Conservation (phyloP, 164 flowering plant genomes). For the Liriodendron chinense region DNA sequence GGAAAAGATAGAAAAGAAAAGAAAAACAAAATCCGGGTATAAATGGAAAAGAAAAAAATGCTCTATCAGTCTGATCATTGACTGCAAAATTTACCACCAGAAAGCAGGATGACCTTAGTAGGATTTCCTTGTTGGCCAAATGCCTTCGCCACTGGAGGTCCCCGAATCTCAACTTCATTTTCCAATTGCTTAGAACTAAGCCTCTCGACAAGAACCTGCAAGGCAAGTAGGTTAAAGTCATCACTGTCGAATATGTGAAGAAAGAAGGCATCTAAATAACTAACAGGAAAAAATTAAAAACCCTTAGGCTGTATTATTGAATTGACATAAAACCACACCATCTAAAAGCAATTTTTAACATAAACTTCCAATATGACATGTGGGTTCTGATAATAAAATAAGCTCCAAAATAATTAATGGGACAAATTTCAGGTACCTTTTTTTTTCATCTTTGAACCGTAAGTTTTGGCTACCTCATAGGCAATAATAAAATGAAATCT, state of each 20-base stretch:
- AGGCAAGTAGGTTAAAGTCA: background rate
- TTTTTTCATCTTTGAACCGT: no score
- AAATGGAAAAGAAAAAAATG: background rate
- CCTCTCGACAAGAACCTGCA: conserved; percentile 62
- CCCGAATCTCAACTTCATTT: conserved; percentile 83
- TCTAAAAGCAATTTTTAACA: background rate
- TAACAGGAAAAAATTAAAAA: background rate
- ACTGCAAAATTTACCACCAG: background rate
- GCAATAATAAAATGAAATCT: no score
- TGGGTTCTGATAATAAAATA: background rate
- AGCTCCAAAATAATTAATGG: background rate
- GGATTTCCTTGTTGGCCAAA: conserved; percentile 82
- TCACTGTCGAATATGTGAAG: background rate
- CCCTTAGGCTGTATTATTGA: background rate
- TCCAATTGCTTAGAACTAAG: conserved; percentile 66
- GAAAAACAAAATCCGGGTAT: no score
- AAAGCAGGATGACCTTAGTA: conserved; percentile 59
- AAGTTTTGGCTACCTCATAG: no score
- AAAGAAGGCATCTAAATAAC: background rate
- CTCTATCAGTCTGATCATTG: background rate
- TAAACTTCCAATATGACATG: background rate
- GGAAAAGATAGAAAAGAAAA: no score
- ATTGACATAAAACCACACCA: background rate
- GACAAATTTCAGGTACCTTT: no score
- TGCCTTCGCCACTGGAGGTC: conserved; percentile 90